Evolutionary conservation across 2,329 filamentous ascomycete genomes (phyloP).

Genomic region (Malbranchea cinnamomea): DNA sequence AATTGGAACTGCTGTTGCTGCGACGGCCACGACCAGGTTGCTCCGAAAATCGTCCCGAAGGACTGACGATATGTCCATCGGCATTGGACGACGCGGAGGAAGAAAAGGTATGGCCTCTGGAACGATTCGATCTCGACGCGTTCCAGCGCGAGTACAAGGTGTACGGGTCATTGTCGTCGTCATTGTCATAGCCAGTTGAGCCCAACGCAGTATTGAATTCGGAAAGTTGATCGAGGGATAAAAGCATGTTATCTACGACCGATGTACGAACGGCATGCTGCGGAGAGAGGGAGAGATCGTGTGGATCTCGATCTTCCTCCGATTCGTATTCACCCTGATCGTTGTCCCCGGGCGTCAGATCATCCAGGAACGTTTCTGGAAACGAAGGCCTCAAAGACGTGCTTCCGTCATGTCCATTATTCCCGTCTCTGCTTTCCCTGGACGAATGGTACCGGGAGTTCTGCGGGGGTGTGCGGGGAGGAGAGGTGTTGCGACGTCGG

Average conservation of each 20-base stretch:
- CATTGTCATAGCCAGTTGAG: too few relatives aligned
- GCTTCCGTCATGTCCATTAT: too few relatives aligned
- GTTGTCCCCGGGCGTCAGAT: constrained; percentile 19
- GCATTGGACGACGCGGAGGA: constrained; percentile 45
- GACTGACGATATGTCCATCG: constrained; percentile 28
- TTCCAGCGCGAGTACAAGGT: constrained; percentile 18
- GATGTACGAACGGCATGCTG: constrained; percentile 71
- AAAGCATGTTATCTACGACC: constrained; percentile 87
- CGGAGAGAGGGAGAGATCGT: constrained; percentile 10
- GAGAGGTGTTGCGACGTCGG: constrained; percentile 17
- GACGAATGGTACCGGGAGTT: constrained; percentile 18
- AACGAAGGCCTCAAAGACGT: constrained; percentile 20
- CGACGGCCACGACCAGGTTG: constrained; percentile 40
- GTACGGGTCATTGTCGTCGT: constrained; percentile 24
- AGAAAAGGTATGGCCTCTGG: constrained; percentile 44
- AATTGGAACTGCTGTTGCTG: constrained; percentile 69
- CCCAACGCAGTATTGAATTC: too few relatives aligned
- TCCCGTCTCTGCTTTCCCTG: too few relatives aligned
- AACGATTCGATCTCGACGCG: constrained; percentile 23
- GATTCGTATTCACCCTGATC: constrained; percentile 19
- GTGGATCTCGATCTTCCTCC: constrained; percentile 25
- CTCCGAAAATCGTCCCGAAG: constrained; percentile 25
- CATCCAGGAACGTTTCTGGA: constrained; percentile 27
- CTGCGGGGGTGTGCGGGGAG: constrained; percentile 27
- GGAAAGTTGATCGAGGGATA: constrained; percentile 71